A percentile compares a stretch with the other conserved stretches of the same genome.
Conservation (phyloP, 805 yeast genomes). For the Blastobotrys americana region DNA sequence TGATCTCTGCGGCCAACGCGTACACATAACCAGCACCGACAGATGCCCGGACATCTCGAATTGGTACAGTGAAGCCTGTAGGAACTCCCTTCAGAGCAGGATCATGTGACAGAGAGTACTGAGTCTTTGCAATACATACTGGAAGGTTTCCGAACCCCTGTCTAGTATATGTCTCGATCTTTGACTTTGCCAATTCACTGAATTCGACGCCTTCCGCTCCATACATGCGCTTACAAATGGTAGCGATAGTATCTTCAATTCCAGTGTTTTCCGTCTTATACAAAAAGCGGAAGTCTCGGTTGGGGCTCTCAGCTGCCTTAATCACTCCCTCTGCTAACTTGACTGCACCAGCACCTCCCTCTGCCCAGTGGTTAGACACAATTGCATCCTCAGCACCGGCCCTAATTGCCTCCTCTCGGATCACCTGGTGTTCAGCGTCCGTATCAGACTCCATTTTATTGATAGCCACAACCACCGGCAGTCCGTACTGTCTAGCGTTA, state of each 20-base stretch:
- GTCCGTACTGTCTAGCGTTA: slow-evolving; percentile 77
- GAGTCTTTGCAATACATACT: slow-evolving; percentile 95
- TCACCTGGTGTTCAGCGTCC: slow-evolving; percentile 67
- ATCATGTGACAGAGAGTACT: slow-evolving; percentile 92
- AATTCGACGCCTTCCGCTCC: slow-evolving; percentile 85
- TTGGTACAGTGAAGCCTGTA: slow-evolving; percentile 86
- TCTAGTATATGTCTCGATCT: slow-evolving; percentile 70
- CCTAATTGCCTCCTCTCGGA: slow-evolving; percentile 66
- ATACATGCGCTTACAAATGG: slow-evolving; percentile 83
- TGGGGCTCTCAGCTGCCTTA: slow-evolving; percentile 47
- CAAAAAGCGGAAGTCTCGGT: slow-evolving; percentile 52
- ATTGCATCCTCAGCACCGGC: slow-evolving; percentile 94
- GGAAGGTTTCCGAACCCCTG: slow-evolving; percentile 92
- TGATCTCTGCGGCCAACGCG: slow-evolving; percentile 94
- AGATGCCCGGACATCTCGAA: slow-evolving; percentile 87
- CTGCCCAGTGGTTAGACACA: slow-evolving; percentile 88
- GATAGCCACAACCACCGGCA: slow-evolving; percentile 92
- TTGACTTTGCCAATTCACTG: slow-evolving; percentile 70
- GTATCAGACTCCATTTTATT: slow-evolving; percentile 82
- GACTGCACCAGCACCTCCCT: slow-evolving; percentile 89
- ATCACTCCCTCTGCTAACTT: slow-evolving; percentile 77
- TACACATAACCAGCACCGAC: slow-evolving; percentile 96
- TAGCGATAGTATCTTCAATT: slow-evolving; percentile 71
- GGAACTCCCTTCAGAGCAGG: slow-evolving; percentile 93
- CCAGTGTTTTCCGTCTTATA: slow-evolving; percentile 56